Percentiles rank a stretch among this genome's conserved stretches.
Evolutionary conservation across 106 monocot genomes (phyloP).

Genomic region (Apostasia shenzhenica): DNA sequence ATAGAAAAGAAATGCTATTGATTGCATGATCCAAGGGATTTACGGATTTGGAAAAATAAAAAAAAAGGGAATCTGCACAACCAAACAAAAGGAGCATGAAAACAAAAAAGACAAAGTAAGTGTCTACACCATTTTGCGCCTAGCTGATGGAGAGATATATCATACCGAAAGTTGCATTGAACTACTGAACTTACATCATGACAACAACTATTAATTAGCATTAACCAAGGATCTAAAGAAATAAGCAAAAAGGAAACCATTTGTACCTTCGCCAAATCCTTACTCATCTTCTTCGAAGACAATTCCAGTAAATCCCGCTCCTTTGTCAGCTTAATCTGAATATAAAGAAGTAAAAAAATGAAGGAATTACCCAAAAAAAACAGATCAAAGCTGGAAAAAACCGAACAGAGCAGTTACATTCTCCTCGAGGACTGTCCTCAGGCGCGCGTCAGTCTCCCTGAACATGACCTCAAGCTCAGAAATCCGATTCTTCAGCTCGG

Average conservation of each 20-base stretch:
- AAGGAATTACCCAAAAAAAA: not conserved
- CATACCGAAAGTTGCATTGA: too few relatives aligned
- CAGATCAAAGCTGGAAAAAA: not conserved
- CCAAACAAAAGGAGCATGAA: too few relatives aligned
- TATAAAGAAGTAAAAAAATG: not conserved
- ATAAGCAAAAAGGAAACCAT: not conserved
- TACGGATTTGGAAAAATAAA: too few relatives aligned
- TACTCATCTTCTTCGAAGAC: constrained; percentile 45
- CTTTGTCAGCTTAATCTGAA: constrained; percentile 46
- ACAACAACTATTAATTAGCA: not conserved
- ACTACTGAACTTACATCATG: too few relatives aligned
- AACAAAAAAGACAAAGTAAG: too few relatives aligned
- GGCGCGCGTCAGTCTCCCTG: constrained; percentile 37
- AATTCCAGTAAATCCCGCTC: constrained; percentile 51
- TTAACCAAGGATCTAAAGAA: not conserved
- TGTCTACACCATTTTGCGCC: too few relatives aligned
- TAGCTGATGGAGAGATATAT: too few relatives aligned
- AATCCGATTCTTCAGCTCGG: constrained; percentile 42
- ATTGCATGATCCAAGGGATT: too few relatives aligned
- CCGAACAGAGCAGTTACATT: constrained; percentile 34
- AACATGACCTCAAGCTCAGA: constrained; percentile 24
- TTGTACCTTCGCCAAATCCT: constrained; percentile 72
- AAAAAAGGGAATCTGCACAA: too few relatives aligned
- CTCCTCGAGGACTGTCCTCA: constrained; percentile 36
- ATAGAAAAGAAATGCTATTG: too few relatives aligned